phyloP scores from a whole-genome alignment of 108 stramenopile species.

The Discostella pseudostelligera region DNA sequence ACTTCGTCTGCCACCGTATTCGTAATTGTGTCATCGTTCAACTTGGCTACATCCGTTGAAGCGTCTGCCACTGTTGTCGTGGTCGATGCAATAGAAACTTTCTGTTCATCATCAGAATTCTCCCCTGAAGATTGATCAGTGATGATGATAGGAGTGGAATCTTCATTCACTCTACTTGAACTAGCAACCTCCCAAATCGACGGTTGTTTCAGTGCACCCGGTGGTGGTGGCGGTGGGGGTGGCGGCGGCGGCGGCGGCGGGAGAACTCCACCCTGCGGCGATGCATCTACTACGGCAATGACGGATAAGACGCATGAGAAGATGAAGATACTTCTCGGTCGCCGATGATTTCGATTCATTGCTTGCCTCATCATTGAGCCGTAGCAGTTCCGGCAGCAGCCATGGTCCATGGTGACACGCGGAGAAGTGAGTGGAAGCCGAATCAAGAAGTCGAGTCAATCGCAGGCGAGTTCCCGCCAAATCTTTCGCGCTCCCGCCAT shows the following conservation, averaged over 20 bases:
- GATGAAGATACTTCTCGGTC: background rate
- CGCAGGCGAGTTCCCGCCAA: too few species aligned
- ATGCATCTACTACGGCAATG: background rate
- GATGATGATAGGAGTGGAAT: background rate
- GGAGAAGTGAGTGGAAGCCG: too few species aligned
- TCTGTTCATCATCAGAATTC: background rate
- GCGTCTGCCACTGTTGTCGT: background rate
- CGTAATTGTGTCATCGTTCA: background rate
- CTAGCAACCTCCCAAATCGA: background rate
- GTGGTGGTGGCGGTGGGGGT: constrained; percentile 24
- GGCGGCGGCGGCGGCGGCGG: constrained; percentile 14
- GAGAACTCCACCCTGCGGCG: constrained; percentile 5
- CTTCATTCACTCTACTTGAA: background rate
- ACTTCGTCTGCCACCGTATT: background rate
- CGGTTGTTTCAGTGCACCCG: background rate
- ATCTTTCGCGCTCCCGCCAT: too few species aligned
- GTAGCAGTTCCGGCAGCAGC: too few species aligned
- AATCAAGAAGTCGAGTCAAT: too few species aligned
- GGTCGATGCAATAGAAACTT: background rate
- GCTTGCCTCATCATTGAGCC: too few species aligned
- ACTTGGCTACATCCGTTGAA: background rate
- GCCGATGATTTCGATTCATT: background rate
- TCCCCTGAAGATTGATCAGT: background rate
- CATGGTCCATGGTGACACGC: too few species aligned
- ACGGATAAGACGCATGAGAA: constrained; percentile 5